These are phyloP conservation scores for Turnera subulata DNA, from an alignment of 345 rosid genomes.

Conservation along the genomic window DNA sequence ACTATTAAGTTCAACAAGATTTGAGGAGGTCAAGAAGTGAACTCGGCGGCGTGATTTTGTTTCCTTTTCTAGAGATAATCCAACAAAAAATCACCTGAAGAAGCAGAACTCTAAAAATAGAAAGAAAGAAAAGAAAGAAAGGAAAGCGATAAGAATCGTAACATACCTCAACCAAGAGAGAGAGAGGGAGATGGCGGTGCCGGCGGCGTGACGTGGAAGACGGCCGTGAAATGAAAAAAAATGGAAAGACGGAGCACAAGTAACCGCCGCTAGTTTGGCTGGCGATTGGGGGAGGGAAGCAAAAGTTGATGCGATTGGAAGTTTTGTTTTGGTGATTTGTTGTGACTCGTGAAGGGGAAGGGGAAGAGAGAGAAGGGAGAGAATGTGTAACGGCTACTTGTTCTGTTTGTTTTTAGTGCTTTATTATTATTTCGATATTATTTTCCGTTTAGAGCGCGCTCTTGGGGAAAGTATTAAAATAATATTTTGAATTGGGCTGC, in stretches of 20 bases:
- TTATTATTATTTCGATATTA: neutral
- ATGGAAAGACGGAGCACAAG: neutral
- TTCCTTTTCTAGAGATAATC: constrained; percentile 7
- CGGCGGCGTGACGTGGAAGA: neutral
- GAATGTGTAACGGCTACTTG: constrained; percentile 42
- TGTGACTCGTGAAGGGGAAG: too few species aligned
- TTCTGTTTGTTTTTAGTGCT: too few species aligned
- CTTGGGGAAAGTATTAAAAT: neutral
- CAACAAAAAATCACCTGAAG: constrained; percentile 17
- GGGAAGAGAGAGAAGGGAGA: neutral
- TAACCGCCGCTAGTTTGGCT: neutral
- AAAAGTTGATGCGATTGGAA: neutral
- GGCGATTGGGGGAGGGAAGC: too few species aligned
- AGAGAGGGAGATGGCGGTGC: neutral
- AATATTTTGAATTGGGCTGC: neutral
- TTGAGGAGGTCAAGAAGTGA: constrained; percentile 1
- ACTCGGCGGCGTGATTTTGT: neutral
- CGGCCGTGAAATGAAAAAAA: neutral
- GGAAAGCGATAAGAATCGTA: neutral
- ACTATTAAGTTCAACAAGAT: neutral
- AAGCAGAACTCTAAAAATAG: neutral
- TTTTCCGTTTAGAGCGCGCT: constrained; percentile 1
- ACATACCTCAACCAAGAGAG: constrained; percentile 15
- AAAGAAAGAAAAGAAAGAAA: neutral
- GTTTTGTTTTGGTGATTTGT: neutral